Percentiles rank a stretch among this genome's conserved stretches.
These are phyloP conservation scores for Immersiporthe knoxdaviesiana DNA, from an alignment of 2,329 filamentous ascomycete genomes.

Conservation along the genomic window DNA sequence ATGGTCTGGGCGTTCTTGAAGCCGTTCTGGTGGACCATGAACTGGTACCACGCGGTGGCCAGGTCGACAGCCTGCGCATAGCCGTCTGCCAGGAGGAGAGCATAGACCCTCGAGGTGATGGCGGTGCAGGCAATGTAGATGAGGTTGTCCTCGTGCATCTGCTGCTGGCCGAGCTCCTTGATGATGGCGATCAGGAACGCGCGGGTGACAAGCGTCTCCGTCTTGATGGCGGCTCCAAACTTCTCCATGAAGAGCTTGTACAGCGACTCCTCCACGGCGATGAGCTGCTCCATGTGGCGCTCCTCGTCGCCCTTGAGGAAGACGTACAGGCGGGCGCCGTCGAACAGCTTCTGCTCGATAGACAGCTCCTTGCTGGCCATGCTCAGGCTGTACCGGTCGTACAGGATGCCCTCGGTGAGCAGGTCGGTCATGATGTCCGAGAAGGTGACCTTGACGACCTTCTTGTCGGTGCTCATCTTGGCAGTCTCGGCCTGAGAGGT, in stretches of 20 bases:
- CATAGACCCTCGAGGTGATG: constrained; percentile 26
- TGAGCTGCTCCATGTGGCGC: constrained; percentile 28
- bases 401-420: constrained; percentile 29
- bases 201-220: constrained; percentile 26
- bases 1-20: constrained; percentile 30
- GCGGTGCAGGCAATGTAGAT: constrained; percentile 27
- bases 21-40: constrained; percentile 29
- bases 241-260: constrained; percentile 29
- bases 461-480: constrained; percentile 23
- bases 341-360: constrained; percentile 29
- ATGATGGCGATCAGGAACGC: constrained; percentile 29
- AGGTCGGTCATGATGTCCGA: constrained; percentile 30
- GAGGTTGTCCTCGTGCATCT: constrained; percentile 29
- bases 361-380: constrained; percentile 29
- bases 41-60: constrained; percentile 30
- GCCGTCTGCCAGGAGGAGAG: constrained; percentile 25
- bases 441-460: constrained; percentile 28
- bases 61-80: constrained; percentile 27
- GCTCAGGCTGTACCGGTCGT: constrained; percentile 30
- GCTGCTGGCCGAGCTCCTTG: constrained; percentile 28
- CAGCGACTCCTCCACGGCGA: constrained; percentile 28
- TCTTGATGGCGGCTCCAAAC: constrained; percentile 29
- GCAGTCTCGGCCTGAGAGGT: constrained; percentile 22
- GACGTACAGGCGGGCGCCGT: constrained; percentile 30
- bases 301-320: constrained; percentile 29